phyloP scores from a whole-genome alignment of 495 filamentous ascomycete species.

The Trichoderma reesei region DNA sequence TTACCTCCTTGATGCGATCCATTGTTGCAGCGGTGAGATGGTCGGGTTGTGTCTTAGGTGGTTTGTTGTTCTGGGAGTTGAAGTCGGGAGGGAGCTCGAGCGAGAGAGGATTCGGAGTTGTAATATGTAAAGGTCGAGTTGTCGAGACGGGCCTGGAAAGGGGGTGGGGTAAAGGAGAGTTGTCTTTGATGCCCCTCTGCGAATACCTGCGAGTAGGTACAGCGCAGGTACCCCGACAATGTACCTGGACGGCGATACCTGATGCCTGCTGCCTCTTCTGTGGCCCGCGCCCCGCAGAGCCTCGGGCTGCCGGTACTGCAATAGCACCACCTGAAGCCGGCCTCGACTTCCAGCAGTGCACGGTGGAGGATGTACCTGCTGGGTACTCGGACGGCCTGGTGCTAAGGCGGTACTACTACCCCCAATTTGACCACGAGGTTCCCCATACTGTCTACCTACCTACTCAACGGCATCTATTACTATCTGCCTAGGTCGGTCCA shows the following conservation, averaged over 20 bases:
- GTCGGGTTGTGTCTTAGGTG: neutral
- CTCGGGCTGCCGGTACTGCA: neutral
- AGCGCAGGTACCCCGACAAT: too few species aligned
- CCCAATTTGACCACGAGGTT: neutral
- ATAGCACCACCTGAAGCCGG: neutral
- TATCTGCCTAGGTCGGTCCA: neutral
- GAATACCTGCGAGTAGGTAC: too few species aligned
- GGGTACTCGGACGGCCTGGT: neutral
- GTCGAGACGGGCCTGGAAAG: slow-evolving; percentile 5
- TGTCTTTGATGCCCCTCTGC: slow-evolving; percentile 10
- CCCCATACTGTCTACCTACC: neutral
- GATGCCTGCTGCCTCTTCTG: neutral
- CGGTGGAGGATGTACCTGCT: neutral
- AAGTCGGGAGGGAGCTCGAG: neutral
- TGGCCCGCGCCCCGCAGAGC: neutral
- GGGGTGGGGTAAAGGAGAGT: slow-evolving; percentile 8
- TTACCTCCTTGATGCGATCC: slow-evolving; percentile 74
- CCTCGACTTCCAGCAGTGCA: neutral
- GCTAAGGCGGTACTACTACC: neutral
- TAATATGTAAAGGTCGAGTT: slow-evolving; percentile 7
- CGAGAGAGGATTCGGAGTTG: slow-evolving; percentile 12
- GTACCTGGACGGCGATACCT: too few species aligned
- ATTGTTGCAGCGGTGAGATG: slow-evolving; percentile 27
- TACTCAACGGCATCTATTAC: neutral
- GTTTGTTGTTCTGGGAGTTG: neutral